phyloP scores from a whole-genome alignment of 139 green algal genomes.

The Tetraselmis chui region DNA sequence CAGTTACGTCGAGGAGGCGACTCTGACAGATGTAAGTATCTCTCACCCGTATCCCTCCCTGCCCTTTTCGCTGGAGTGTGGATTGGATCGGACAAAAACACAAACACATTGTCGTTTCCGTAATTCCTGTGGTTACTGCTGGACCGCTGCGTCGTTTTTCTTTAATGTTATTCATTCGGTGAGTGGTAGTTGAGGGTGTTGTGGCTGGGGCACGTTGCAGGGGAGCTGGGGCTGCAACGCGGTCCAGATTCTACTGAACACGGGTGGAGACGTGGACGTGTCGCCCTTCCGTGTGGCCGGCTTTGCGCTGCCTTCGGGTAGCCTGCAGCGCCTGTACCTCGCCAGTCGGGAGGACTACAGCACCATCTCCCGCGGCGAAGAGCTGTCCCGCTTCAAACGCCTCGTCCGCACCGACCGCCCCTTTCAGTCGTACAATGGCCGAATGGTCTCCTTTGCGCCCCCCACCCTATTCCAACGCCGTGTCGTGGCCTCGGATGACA shows the following conservation, averaged over 20 bases:
- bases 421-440: background rate
- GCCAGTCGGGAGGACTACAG: background rate
- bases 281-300: background rate
- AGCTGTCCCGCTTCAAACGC: background rate
- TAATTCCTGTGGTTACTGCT: too few relatives aligned
- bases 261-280: background rate
- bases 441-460: background rate
- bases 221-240: background rate
- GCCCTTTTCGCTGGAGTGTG: too few relatives aligned
- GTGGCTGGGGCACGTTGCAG: too few relatives aligned
- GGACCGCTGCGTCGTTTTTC: too few relatives aligned
- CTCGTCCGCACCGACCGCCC: background rate
- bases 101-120: too few relatives aligned
- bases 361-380: background rate
- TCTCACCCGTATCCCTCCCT: too few relatives aligned
- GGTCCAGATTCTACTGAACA: background rate
- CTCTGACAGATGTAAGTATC: background rate
- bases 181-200: too few relatives aligned
- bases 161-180: too few relatives aligned
- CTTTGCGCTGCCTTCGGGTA: background rate
- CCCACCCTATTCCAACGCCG: background rate
- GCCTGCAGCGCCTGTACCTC: background rate
- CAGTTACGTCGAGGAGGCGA: background rate
- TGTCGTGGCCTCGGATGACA: background rate
- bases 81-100: too few relatives aligned